phyloP scores from a whole-genome alignment of 352 stramenopile genomes.

The Pythium oligandrum region DNA sequence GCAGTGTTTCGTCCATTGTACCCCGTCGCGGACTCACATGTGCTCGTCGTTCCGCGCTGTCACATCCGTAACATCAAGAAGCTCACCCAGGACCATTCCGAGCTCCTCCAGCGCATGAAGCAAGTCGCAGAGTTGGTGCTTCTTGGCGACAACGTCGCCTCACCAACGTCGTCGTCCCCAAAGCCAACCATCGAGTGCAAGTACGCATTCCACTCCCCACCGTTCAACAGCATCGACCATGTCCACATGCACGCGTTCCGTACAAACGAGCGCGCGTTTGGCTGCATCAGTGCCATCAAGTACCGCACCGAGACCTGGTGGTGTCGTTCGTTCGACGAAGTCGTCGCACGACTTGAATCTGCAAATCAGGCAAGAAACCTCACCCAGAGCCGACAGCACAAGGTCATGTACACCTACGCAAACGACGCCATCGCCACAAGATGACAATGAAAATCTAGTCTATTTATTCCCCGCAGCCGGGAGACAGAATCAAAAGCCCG shows the following conservation, averaged over 20 bases:
- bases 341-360: slow-evolving; percentile 35
- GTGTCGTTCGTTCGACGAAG: slow-evolving; percentile 77
- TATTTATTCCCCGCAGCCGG: too few species aligned
- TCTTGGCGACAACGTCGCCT: background rate
- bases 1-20: slow-evolving; percentile 72
- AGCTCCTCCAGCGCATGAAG: slow-evolving; percentile 66
- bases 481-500: too few species aligned
- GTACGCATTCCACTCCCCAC: slow-evolving; percentile 79
- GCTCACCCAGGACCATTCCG: slow-evolving; percentile 48
- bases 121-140: slow-evolving; percentile 57
- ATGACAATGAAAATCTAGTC: too few species aligned
- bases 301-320: slow-evolving; percentile 85
- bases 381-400: slow-evolving; percentile 1
- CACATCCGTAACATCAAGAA: slow-evolving; percentile 87
- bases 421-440: too few species aligned
- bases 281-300: slow-evolving; percentile 73
- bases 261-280: slow-evolving; percentile 45
- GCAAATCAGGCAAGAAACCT: background rate
- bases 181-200: slow-evolving; percentile 37
- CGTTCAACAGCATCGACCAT: slow-evolving; percentile 89
- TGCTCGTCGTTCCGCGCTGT: slow-evolving; percentile 75
- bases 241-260: slow-evolving; percentile 88
- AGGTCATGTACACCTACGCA: background rate
- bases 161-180: background rate
- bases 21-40: slow-evolving; percentile 66